These are phyloP conservation scores for Austroboletus eburneus DNA, from an alignment of 768 basidiomycete species.

Conservation along the genomic window DNA sequence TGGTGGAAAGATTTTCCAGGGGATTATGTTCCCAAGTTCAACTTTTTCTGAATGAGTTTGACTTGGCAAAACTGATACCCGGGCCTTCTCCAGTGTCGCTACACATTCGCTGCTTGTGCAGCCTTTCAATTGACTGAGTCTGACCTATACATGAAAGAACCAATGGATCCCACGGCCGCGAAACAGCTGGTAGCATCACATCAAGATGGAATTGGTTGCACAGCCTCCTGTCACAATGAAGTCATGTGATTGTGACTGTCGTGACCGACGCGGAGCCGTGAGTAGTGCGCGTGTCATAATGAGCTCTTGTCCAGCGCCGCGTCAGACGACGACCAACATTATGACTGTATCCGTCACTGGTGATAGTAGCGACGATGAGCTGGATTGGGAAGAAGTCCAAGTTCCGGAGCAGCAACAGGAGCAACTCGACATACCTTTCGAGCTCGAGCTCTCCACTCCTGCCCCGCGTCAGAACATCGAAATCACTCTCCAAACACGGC, in stretches of 20 bases:
- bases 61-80: too few species aligned
- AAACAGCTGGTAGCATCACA: too few species aligned
- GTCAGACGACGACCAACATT: slow-evolving; percentile 4
- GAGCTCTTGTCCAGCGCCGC: slow-evolving; percentile 3
- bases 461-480: slow-evolving; percentile 53
- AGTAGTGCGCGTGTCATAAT: slow-evolving; percentile 11
- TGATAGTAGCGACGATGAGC: slow-evolving; percentile 55
- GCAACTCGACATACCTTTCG: slow-evolving; percentile 15
- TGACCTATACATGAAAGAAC: too few species aligned
- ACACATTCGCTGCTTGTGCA: too few species aligned
- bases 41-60: too few species aligned
- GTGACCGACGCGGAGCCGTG: slow-evolving; percentile 21
- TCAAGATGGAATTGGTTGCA: too few species aligned
- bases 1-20: too few species aligned
- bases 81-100: too few species aligned
- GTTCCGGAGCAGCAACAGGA: slow-evolving; percentile 38
- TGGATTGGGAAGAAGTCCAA: slow-evolving; percentile 79
- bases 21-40: too few species aligned
- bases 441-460: slow-evolving; percentile 23
- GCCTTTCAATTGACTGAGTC: too few species aligned
- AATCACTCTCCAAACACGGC: slow-evolving; percentile 59
- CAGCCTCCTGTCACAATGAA: neutral
- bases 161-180: too few species aligned
- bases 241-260: slow-evolving; percentile 17
- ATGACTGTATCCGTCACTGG: slow-evolving; percentile 18